Evolutionary conservation across 1,139 yeast species (phyloP).

Genomic region (Magnusiomyces magnusii): DNA sequence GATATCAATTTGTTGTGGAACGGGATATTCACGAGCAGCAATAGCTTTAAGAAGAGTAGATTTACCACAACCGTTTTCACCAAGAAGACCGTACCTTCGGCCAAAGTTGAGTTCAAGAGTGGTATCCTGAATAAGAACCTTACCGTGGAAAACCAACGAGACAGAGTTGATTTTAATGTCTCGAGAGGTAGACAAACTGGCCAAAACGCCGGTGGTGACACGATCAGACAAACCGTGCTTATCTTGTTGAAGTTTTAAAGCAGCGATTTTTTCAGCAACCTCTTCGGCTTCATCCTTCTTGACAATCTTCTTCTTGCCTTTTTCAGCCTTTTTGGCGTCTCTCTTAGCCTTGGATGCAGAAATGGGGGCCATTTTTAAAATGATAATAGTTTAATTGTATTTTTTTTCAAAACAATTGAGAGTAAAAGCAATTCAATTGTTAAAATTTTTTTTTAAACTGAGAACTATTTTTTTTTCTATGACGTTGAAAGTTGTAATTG

Average conservation of each 20-base stretch:
- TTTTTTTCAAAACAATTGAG: neutral
- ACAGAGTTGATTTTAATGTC: conserved; percentile 89
- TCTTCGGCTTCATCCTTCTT: conserved; percentile 42
- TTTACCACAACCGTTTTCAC: conserved; percentile 99
- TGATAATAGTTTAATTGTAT: neutral
- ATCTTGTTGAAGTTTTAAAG: conserved; percentile 87
- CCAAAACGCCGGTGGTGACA: conserved; percentile 96
- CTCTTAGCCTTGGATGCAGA: conserved; percentile 97
- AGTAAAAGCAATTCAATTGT: no score
- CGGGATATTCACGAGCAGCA: conserved; percentile 94
- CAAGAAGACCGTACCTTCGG: conserved; percentile 82
- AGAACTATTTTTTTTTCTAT: neutral
- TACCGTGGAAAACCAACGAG: conserved; percentile 94
- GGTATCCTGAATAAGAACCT: conserved; percentile 89
- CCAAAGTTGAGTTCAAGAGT: conserved; percentile 90
- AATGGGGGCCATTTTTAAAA: conserved; percentile 22
- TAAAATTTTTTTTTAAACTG: no score
- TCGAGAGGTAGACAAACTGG: conserved; percentile 81
- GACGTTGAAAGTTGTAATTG: neutral
- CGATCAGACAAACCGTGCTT: conserved; percentile 92
- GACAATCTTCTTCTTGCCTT: conserved; percentile 50
- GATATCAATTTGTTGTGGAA: conserved; percentile 86
- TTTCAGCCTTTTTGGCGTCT: conserved; percentile 59
- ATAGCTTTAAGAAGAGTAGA: conserved; percentile 87
- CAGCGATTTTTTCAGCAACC: conserved; percentile 69